Evolutionary conservation across 2,329 filamentous ascomycete species (phyloP), one percentile per base, ranked within the genome.

Genomic region (Diaporthe nobilis): DNA sequence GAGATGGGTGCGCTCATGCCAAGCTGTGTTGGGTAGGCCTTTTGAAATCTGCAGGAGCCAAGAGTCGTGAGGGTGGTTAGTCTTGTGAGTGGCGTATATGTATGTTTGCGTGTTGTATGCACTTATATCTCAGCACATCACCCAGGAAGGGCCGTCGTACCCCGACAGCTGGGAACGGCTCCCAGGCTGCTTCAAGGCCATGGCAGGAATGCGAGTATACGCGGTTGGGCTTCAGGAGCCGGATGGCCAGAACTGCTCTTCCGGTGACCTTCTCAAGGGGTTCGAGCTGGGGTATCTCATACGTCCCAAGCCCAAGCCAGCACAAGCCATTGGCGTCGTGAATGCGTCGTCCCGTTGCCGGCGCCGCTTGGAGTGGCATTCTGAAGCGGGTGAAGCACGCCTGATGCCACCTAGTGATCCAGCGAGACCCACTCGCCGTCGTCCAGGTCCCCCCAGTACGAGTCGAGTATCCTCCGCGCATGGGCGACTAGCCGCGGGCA

Each of bases 401-500:
- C 20, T 4, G 6, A 2, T 20, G 10, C 8, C 8, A 22, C 4
- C 70, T 61, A 55, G n/a, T 63, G 60, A 17, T 51, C 37, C 25
- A 73, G 20, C 37, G 49, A 42, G 6, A 65, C 58, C 71, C 71
- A 34, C 13, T 12, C 51, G 3, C 44, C 37, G 10, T 49, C 74
- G 2, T 22, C 67, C 34, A 74, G 72, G 13, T 67, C 78, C 0
- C 77, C 75, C 82, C 82, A 83, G 68, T 79, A 82, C 67, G 58
- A 73, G 31, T 77, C 79, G 70, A 82, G 61, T 57, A 89, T 78
- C 71, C 82, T 81, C 31, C 91, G 85, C 73, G 90, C 87, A 85
- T 96, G 94, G 80, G 83, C 85, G 75, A 94, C 90, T 77, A 98
- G 86, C 79, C 91, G 92, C 9, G 87, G 86, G 79, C 91, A 89